phyloP scores from a whole-genome alignment of 2,329 filamentous ascomycete species.

The Cylindrodendrum hubeiense region DNA sequence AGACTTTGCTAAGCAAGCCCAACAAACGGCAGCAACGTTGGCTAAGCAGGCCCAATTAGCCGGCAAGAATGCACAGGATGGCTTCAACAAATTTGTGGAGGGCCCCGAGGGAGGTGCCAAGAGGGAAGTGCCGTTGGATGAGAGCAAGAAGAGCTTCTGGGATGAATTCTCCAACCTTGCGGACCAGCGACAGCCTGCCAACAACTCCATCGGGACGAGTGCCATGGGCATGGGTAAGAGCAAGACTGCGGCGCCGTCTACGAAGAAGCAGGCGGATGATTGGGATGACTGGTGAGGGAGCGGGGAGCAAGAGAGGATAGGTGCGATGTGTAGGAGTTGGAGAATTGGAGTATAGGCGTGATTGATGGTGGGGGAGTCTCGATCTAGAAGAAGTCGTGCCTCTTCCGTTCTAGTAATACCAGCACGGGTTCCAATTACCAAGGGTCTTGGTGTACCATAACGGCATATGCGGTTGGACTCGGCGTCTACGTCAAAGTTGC shows the following conservation, averaged over 20 bases:
- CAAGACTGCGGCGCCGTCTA: conserved; percentile 46
- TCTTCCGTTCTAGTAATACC: conserved; percentile 24
- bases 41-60: conserved; percentile 76
- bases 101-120: conserved; percentile 62
- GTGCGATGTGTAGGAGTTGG: conserved; percentile 39
- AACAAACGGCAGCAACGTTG: conserved; percentile 73
- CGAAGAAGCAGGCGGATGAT: conserved; percentile 65
- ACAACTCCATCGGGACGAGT: conserved; percentile 68
- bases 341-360: conserved; percentile 47
- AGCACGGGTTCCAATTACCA: conserved; percentile 19
- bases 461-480: conserved; percentile 11
- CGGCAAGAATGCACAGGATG: conserved; percentile 80
- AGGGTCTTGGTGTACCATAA: not conserved
- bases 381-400: conserved; percentile 25
- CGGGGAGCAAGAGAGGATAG: conserved; percentile 11
- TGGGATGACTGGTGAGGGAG: conserved; percentile 73
- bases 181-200: conserved; percentile 62
- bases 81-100: conserved; percentile 90
- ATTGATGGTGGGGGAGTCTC: conserved; percentile 35
- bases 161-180: conserved; percentile 85
- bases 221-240: conserved; percentile 68
- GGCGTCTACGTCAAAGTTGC: conserved; percentile 17
- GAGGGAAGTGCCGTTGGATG: conserved; percentile 61
- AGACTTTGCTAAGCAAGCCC: conserved; percentile 78
- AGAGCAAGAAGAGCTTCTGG: conserved; percentile 88